A percentile compares a stretch with the other conserved stretches of the same genome.
These are phyloP conservation scores for Pythium myriotylum DNA, from an alignment of 352 stramenopile species.

Conservation along the genomic window DNA sequence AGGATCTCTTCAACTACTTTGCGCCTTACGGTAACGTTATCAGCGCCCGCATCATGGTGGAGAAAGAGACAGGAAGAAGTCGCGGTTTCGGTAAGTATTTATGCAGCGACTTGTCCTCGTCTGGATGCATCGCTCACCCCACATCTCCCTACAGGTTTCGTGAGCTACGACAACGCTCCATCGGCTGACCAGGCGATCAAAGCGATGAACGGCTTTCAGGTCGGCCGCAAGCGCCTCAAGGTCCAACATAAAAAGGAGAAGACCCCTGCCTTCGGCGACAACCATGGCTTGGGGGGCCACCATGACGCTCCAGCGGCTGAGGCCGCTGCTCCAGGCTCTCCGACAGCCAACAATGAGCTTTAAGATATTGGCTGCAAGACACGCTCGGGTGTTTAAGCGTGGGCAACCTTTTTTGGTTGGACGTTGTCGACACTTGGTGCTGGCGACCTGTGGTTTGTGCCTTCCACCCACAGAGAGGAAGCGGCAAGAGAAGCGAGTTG, in stretches of 20 bases:
- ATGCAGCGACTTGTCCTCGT: constrained; percentile 19
- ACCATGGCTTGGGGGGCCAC: constrained; percentile 38
- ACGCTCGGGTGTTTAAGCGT: not conserved
- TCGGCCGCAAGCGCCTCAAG: constrained; percentile 96
- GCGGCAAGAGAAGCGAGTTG: not conserved
- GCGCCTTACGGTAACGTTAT: constrained; percentile 95
- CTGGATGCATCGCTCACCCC: not conserved
- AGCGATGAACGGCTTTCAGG: constrained; percentile 95
- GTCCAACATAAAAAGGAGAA: constrained; percentile 96
- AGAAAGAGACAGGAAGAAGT: constrained; percentile 95
- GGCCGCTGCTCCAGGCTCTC: constrained; percentile 32
- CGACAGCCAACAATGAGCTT: constrained; percentile 36
- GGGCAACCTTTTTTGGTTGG: not conserved
- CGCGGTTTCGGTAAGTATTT: constrained; percentile 89
- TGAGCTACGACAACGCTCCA: constrained; percentile 94
- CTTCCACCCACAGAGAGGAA: not conserved
- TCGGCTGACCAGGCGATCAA: constrained; percentile 94
- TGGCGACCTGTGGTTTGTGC: too few relatives aligned
- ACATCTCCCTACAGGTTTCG: constrained; percentile 88
- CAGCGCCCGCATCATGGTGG: constrained; percentile 96
- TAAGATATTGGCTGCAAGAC: constrained; percentile 19
- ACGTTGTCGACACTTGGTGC: not conserved
- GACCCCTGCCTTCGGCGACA: constrained; percentile 69
- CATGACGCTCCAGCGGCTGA: constrained; percentile 54
- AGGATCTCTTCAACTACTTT: constrained; percentile 97